Evolutionary conservation across 371 early-diverging fungal genomes (phyloP).

Genomic region (Mycotypha africana): DNA sequence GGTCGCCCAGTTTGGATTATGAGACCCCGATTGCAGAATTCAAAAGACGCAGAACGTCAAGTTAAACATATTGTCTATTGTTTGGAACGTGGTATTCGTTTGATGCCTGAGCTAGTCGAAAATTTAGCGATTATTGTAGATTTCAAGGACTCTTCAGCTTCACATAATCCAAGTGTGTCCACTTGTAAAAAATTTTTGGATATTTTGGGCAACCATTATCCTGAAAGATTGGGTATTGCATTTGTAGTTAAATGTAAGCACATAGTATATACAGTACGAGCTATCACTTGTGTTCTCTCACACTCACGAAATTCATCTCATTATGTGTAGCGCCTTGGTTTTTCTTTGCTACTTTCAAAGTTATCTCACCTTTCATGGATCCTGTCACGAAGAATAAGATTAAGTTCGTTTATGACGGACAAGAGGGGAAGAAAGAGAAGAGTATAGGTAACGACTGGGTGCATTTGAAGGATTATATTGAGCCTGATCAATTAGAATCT

Average conservation of each 20-base stretch:
- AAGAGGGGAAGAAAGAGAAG: slow-evolving; percentile 26
- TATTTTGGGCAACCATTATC: slow-evolving; percentile 74
- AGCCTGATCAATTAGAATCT: slow-evolving; percentile 45
- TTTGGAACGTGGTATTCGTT: slow-evolving; percentile 71
- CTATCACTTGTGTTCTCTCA: not conserved
- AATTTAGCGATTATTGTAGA: slow-evolving; percentile 77
- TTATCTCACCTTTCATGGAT: slow-evolving; percentile 86
- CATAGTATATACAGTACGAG: not conserved
- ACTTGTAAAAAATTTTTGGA: slow-evolving; percentile 65
- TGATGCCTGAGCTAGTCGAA: slow-evolving; percentile 74
- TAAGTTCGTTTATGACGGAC: slow-evolving; percentile 68
- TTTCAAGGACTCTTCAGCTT: slow-evolving; percentile 57
- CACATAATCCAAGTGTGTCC: slow-evolving; percentile 56
- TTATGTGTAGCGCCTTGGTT: slow-evolving; percentile 88
- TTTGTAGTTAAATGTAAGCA: slow-evolving; percentile 44
- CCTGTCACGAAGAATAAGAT: slow-evolving; percentile 87
- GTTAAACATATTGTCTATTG: slow-evolving; percentile 74
- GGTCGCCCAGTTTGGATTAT: slow-evolving; percentile 72
- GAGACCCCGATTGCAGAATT: slow-evolving; percentile 74
- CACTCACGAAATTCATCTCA: too few species aligned
- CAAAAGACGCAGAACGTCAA: slow-evolving; percentile 72
- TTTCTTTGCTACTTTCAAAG: slow-evolving; percentile 73
- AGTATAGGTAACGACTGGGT: slow-evolving; percentile 40
- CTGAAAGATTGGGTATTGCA: slow-evolving; percentile 63
- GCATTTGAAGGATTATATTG: slow-evolving; percentile 47